Conservation (phyloP, 306 rosid genomes). For the Sophora flavescens region DNA sequence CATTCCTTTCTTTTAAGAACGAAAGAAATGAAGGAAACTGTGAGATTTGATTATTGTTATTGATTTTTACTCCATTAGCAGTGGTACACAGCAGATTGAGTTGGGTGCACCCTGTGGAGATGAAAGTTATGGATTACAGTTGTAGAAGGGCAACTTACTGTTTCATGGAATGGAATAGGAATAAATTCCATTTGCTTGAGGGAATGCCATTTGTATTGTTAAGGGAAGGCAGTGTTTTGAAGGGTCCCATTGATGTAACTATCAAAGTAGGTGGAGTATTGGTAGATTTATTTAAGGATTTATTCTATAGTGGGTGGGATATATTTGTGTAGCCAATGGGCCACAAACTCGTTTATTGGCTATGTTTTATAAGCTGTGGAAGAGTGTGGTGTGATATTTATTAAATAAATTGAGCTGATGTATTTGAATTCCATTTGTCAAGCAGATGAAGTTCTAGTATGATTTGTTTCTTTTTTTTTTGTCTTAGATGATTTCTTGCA, state of each 20-base stretch:
- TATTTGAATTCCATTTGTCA: conserved; percentile 53
- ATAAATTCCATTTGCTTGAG: conserved; percentile 12
- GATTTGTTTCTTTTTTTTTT: conserved; percentile 3
- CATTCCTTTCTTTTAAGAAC: conserved; percentile 17
- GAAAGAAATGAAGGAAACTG: conserved; percentile 29
- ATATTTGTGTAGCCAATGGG: conserved; percentile 26
- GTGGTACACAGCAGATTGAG: background rate
- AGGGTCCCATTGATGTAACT: conserved; percentile 44
- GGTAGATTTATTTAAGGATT: conserved; percentile 25
- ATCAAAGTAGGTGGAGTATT: conserved; percentile 13
- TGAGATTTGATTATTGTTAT: background rate
- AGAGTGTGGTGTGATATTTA: conserved; percentile 51
- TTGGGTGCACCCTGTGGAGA: background rate
- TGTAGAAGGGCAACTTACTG: conserved; percentile 14
- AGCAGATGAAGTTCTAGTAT: conserved; percentile 23
- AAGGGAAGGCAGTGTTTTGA: conserved; percentile 29
- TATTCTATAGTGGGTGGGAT: conserved; percentile 41
- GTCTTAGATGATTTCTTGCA: background rate
- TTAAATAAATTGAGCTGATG: conserved; percentile 29
- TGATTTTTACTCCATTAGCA: background rate
- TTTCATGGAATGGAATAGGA: conserved; percentile 43
- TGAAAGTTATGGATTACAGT: background rate
- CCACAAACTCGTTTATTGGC: conserved; percentile 54
- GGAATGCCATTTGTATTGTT: conserved; percentile 38
- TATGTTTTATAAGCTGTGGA: conserved; percentile 54